Evolutionary conservation across 2,329 filamentous ascomycete species (phyloP), one percentile per base, ranked within the genome.

Genomic region (Arthrobotrys conoides): DNA sequence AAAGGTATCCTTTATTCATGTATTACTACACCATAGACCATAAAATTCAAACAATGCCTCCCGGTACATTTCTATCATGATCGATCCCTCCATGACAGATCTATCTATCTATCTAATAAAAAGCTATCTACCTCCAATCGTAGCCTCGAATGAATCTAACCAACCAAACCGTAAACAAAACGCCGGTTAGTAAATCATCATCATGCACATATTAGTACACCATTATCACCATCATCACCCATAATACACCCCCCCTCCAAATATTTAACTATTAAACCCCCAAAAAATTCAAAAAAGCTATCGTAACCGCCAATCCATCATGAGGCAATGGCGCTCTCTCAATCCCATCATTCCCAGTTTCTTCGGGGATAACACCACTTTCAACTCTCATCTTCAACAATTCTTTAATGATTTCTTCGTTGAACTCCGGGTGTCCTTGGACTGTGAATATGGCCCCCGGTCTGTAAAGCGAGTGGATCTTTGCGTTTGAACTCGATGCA

Each of bases 381-480:
- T 87, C 86, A 82, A 92, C 89, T 72, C 94, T 88, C 79, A 88
- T 85, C 80, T 88, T 87, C 70, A 96, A 84, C 41, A 96, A 84
- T 83, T 93, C 91, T 16, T 85, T 86, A 81, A 93, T 89, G 80
- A 96, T 93, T 18, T 90, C 88, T 75, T 87, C 87, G 3, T 87
- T 92, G 83, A 95, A 96, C 84, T 97, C 93, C 0, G 93, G 94
- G 84, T 97, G 94, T 6, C 93, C 93, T 85, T 97, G 93, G 0
- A 97, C 89, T 0, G 93, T 91, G 77, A 96, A 90, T 77, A 92
- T 86, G 44, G 88, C 87, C 49, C 87, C 86, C 6, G 90, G 88
- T 27, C 87, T 84, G 83, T 96, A 92, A 88, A 96, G 93, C 79
- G 90, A 92, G 84, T 97, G 93, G 16, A 93, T 90, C 8, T 87